A percentile compares a stretch with the other conserved stretches of the same genome.
Conservation (phyloP, 2,329 filamentous ascomycete species). For the Fusarium marasasianum region DNA sequence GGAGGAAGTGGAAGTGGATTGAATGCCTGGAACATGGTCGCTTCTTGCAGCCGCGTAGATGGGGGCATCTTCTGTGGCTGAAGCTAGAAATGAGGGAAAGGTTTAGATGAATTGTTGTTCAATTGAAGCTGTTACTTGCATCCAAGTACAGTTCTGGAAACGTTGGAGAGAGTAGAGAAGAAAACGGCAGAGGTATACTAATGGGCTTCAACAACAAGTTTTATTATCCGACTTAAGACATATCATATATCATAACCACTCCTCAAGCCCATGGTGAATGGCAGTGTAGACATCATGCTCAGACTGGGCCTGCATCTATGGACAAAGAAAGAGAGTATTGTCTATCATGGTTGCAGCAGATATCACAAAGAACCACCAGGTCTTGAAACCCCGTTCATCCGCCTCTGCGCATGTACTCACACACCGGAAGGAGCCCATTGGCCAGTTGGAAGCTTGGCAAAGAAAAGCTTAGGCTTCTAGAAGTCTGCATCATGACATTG, state of each 20-base stretch:
- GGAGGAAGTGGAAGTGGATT: background rate
- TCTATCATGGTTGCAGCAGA: background rate
- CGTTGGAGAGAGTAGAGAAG: background rate
- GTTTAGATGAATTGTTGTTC: accelerated
- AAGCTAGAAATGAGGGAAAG: background rate
- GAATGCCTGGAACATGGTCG: background rate
- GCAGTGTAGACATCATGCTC: background rate
- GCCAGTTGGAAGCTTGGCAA: background rate
- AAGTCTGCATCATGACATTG: background rate
- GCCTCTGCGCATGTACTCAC: background rate
- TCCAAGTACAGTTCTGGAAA: background rate
- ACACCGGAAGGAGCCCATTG: background rate
- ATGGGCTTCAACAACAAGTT: background rate
- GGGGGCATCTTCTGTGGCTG: background rate
- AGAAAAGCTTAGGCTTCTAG: background rate
- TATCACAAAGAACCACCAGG: background rate
- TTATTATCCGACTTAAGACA: no score
- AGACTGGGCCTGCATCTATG: no score
- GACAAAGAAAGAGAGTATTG: background rate
- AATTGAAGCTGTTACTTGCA: no score
- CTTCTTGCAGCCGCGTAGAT: background rate
- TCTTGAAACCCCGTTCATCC: background rate
- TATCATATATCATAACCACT: background rate
- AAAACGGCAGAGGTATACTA: background rate
- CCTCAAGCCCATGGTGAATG: no score